Conservation (phyloP, 306 rosid genomes). For the Castanea crenata region DNA sequence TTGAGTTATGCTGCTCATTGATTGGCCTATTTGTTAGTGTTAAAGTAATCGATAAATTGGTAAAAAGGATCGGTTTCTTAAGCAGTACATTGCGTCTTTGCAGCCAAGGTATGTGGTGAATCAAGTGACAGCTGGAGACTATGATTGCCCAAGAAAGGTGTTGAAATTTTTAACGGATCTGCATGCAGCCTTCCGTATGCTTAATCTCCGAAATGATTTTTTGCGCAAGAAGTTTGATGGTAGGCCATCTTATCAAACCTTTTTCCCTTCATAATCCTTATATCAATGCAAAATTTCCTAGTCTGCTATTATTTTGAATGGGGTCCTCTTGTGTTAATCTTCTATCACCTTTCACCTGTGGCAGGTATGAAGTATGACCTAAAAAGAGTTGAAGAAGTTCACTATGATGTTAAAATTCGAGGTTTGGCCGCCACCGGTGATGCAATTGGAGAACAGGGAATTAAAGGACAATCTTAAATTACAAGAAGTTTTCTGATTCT, state of each 20-base stretch:
- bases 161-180: slow-evolving; percentile 86
- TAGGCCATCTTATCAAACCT: slow-evolving; percentile 23
- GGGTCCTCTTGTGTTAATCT: slow-evolving; percentile 5
- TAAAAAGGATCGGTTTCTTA: not conserved
- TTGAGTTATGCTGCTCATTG: not conserved
- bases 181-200: slow-evolving; percentile 90
- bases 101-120: slow-evolving; percentile 98
- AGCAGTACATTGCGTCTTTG: slow-evolving; percentile 26
- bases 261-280: not conserved
- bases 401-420: slow-evolving; percentile 91
- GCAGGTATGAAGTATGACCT: slow-evolving; percentile 96
- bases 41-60: not conserved
- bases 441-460: slow-evolving; percentile 33
- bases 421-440: slow-evolving; percentile 64
- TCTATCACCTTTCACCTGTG: slow-evolving; percentile 10
- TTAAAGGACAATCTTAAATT: slow-evolving; percentile 28
- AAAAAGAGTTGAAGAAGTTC: slow-evolving; percentile 81
- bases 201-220: slow-evolving; percentile 93
- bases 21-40: not conserved
- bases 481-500: not conserved
- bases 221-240: slow-evolving; percentile 94
- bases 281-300: not conserved
- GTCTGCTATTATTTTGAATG: not conserved
- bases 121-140: slow-evolving; percentile 93
- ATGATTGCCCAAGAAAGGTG: slow-evolving; percentile 92